Conservation (phyloP, 2,329 filamentous ascomycete genomes). For the Trichoderma lentiforme region DNA sequence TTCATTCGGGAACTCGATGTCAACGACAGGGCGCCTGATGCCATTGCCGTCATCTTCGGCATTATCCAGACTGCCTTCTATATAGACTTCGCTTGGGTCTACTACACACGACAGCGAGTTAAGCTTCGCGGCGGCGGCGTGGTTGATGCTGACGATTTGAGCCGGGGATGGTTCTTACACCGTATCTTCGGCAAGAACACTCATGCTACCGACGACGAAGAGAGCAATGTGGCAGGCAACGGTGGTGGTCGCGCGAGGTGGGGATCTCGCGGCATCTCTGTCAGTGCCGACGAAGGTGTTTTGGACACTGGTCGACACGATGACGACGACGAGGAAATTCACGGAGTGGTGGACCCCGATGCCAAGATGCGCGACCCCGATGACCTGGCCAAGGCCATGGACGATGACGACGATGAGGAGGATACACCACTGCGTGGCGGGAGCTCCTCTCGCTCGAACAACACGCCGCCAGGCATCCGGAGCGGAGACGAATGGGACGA, state of each 20-base stretch:
- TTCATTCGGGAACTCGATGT: slow-evolving; percentile 64
- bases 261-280: slow-evolving; percentile 62
- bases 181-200: slow-evolving; percentile 66
- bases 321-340: slow-evolving; percentile 44
- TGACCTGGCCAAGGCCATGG: slow-evolving; percentile 58
- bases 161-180: slow-evolving; percentile 78
- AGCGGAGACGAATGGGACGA: slow-evolving; percentile 48
- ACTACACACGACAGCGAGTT: slow-evolving; percentile 87
- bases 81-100: slow-evolving; percentile 94
- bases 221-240: slow-evolving; percentile 46
- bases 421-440: slow-evolving; percentile 28
- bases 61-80: slow-evolving; percentile 87
- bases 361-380: slow-evolving; percentile 66
- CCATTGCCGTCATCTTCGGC: slow-evolving; percentile 79
- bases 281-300: slow-evolving; percentile 62
- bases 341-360: slow-evolving; percentile 53
- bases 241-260: slow-evolving; percentile 49
- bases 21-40: slow-evolving; percentile 58
- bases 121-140: slow-evolving; percentile 85
- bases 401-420: slow-evolving; percentile 47
- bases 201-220: slow-evolving; percentile 57
- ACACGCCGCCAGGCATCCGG: slow-evolving; percentile 39
- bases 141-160: slow-evolving; percentile 85
- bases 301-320: slow-evolving; percentile 48
- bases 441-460: slow-evolving; percentile 23